Base-by-base conservation (phyloP, 2,329 filamentous ascomycete genomes). In the Trichoderma sp. region DNA sequence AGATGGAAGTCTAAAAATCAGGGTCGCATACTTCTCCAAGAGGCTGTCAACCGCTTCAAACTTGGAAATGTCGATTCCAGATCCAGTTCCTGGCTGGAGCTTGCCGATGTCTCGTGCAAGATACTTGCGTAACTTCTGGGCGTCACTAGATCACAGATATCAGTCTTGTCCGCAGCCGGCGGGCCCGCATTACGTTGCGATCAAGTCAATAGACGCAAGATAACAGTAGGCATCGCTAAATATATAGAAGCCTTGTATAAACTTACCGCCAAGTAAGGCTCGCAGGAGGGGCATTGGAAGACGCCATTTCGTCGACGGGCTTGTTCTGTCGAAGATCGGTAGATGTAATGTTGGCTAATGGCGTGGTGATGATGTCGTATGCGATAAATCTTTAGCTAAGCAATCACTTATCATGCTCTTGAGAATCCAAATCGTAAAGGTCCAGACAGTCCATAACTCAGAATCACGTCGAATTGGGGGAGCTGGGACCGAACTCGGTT, bases 41-140 rank as follows among this genome's bases (percentile, higher is more conserved):
- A 79, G 72, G 37, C 79, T 77, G 71, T 85, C 83, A 55, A 84
- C 74, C 66, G 79, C 76, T 69, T 84, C 80, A 66, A 84, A 83
- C 37, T 80, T 80, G 49, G 78, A 76, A n/a, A 81, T 72, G 66
- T 82, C 81, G 34, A 80, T 76, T 18, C 77, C 78, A 49, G 77
- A 76, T 58, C 74, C 74, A 34, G 73, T 74, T 39, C 77, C 77
- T 67, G 77, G 77, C 67, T 80, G 80, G 16, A 84, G 76, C 72
- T 79, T 80, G 30, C 83, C 79, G 49, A 84, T 74, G 69, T 83
- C 80, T 73, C 81, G 83, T 66, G 77, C 72, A 66, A 85, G 75
- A 67, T 79, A 76, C 72, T 79, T 82, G 70, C 81, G 81, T 51
- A 82, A 68, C 74, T 82, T 85, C 69, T 81, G 75, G 66, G 82